Conservation (phyloP, 2,329 filamentous ascomycete species). For the Colletotrichum sojae region DNA sequence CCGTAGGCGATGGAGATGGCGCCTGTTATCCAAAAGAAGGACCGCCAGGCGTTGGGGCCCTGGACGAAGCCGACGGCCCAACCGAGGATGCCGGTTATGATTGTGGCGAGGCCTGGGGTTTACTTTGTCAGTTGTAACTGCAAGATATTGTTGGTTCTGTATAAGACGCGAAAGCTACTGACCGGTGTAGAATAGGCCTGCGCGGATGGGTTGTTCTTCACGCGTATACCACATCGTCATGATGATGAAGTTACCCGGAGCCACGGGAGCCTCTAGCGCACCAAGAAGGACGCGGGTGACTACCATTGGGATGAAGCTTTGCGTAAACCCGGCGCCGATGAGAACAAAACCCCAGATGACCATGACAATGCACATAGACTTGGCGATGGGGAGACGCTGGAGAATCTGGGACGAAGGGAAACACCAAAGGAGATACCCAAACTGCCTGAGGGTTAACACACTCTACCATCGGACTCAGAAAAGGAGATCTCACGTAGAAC, state of each 20-base stretch:
- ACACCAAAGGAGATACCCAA: constrained; percentile 52
- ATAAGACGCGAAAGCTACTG: not conserved
- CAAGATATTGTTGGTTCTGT: not conserved
- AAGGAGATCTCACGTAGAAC: constrained; percentile 43
- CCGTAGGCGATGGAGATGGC: constrained; percentile 61
- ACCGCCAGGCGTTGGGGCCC: not conserved
- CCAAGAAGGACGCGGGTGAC: constrained; percentile 47
- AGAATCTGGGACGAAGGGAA: constrained; percentile 50
- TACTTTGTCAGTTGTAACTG: not conserved
- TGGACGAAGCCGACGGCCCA: constrained; percentile 37
- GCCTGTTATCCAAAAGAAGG: constrained; percentile 46
- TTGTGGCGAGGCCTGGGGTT: constrained; percentile 36
- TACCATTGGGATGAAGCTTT: constrained; percentile 47
- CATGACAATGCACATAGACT: constrained; percentile 46
- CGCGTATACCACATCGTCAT: constrained; percentile 50
- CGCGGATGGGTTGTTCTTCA: constrained; percentile 46
- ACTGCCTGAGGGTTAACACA: constrained; percentile 36
- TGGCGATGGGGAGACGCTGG: constrained; percentile 53
- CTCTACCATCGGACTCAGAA: not conserved
- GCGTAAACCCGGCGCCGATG: constrained; percentile 47
- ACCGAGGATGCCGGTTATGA: constrained; percentile 43
- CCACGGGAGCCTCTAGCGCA: constrained; percentile 49
- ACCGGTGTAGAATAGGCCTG: constrained; percentile 46
- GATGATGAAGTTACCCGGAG: constrained; percentile 47
- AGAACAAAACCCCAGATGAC: constrained; percentile 48